Base-by-base conservation (phyloP, 1,284 basidiomycete genomes). In the Blastosporella zonata region DNA sequence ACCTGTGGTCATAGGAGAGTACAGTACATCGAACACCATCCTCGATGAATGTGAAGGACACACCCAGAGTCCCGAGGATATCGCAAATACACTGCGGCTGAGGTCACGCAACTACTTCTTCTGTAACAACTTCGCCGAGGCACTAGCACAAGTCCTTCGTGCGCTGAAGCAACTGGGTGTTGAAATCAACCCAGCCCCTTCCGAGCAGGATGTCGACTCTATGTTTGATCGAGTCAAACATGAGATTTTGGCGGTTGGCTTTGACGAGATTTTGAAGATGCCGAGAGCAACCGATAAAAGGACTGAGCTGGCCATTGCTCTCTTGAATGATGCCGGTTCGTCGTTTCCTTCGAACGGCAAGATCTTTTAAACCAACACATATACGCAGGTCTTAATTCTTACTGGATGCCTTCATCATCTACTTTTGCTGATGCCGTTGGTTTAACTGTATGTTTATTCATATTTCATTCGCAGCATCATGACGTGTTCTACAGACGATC, bases 171-270 rank as follows among this genome's bases (percentile, higher is more conserved):
- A 78, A 1, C 70, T 87, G n/a, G 81, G 81, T 1, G 73, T 86
- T 7, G 78, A 81, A 23, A 66, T 87, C 25, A 76, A 80, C 53
- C 58, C 75, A 2, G 59, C 74, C 0, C 81, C 82, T 2, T 75
- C 76, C 2, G 63, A 70, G 20, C 67, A 71, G 40, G 77, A 82
- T 52, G 79, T 78, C 18, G 78, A 83, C 59, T 53, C 62, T 10
- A 75, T 83, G 74, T 86, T 85, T 59, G 80, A 85, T 51, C 72
- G 78, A 59, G 79, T 86, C 47, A 84, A 82, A 62, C 81, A 82
- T 56, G 80, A 84, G 61, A 82, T 87, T 39, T 64, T 86, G 40
- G 79, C 81, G 0, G 75, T 82, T 12, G 82, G 84, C 0, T 84
- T 84, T 55, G 81, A 84, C 34, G 76, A 81, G 47, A 82, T 87